Base-by-base conservation (phyloP, 2,329 filamentous ascomycete species). In the Clonostachys byssicola region DNA sequence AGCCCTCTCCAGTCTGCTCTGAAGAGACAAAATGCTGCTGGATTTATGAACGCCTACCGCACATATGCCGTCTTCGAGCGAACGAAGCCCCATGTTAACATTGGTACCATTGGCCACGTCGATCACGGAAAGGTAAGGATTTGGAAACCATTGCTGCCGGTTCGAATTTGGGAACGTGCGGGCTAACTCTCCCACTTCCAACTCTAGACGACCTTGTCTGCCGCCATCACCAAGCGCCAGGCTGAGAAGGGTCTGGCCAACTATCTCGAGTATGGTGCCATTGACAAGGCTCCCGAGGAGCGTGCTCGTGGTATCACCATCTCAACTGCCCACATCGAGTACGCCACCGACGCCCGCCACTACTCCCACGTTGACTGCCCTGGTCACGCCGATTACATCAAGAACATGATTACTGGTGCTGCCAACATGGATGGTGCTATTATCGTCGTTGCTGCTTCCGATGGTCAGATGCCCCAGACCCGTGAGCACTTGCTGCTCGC, bases 361-460 rank as follows among this genome's bases (percentile, higher is more conserved):
- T 99, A 99, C 77, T 94, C 94, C 63, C 94, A 99, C 83, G 94
- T 99, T 78, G 94, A 99, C 83, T 99, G 94, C 75, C 94, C 94
- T 50, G 94, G 94, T 74, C 94, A 99, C 86, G 94, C 94, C 74
- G 94, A 99, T 90, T 99, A 99, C 81, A 97, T 99, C 80, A 99
- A 99, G 85, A 99, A 99, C 86, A 99, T 99, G 94, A 99, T 99
- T 72, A 99, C 94, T 58, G 94, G 94, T 85, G 92, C 94, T 54
- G 92, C 95, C 63, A 95, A 91, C 80, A 99, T 99, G 94, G 94
- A 99, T 63, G 94, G 94, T 63, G 92, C 94, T 63, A 92, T 99
- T 67, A 96, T 99, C 63, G 94, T 99, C 57, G 95, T 99, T 61
- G 95, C 95, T 60, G 94, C 94, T 59, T 96, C 91, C 36, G 94